Evolutionary conservation across 495 filamentous ascomycete genomes (phyloP).

Genomic region (Hypoxylon perforatum): DNA sequence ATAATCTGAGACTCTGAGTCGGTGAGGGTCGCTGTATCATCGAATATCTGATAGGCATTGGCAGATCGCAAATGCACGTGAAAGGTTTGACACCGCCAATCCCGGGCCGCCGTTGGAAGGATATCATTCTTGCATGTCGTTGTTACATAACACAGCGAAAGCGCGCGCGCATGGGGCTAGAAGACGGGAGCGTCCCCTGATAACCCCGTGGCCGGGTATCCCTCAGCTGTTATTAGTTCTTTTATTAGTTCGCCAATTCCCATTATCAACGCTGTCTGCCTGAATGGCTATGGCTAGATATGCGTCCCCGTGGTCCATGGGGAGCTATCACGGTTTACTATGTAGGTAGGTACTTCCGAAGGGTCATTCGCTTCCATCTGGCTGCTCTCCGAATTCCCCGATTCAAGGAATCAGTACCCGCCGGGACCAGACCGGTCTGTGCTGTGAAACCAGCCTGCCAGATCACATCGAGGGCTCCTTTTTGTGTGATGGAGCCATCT

Average conservation of each 20-base stretch:
- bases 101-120: conserved; percentile 28
- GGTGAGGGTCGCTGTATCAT: conserved; percentile 8
- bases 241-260: conserved; percentile 16
- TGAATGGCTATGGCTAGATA: neutral
- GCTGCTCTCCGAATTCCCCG: conserved; percentile 23
- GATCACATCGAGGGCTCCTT: neutral
- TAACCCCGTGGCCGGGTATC: neutral
- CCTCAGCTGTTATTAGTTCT: neutral
- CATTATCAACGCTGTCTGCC: conserved; percentile 9
- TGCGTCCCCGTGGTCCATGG: neutral
- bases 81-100: conserved; percentile 31
- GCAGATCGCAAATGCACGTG: conserved; percentile 39
- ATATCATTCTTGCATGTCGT: conserved; percentile 30
- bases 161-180: conserved; percentile 5
- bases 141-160: conserved; percentile 23
- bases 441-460: conserved; percentile 40
- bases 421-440: conserved; percentile 33
- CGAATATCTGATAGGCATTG: conserved; percentile 2
- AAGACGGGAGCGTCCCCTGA: conserved; percentile 21
- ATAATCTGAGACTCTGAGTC: conserved; percentile 4
- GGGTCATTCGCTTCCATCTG: conserved; percentile 20
- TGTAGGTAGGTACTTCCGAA: conserved; percentile 40
- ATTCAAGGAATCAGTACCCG: conserved; percentile 7
- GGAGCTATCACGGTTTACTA: conserved; percentile 26
- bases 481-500: conserved; percentile 19